phyloP scores from a whole-genome alignment of 805 yeast species.

The Candida rishiriensis region DNA sequence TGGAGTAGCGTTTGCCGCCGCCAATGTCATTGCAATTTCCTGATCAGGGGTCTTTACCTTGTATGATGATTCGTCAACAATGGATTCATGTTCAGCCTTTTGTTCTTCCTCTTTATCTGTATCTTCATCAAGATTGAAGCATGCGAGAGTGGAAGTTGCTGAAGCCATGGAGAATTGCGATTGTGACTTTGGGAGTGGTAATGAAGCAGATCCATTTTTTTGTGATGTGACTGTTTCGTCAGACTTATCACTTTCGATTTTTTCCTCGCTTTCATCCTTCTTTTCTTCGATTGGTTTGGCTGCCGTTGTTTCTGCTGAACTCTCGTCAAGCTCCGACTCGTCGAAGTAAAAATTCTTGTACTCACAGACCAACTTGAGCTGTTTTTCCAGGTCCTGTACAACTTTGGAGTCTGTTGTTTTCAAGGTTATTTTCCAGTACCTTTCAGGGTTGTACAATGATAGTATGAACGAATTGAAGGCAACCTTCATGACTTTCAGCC shows the following conservation, averaged over 20 bases:
- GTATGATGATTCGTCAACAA: background rate
- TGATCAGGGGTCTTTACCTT: too few species aligned
- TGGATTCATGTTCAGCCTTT: background rate
- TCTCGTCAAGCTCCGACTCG: slow-evolving; percentile 5
- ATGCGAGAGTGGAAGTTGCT: slow-evolving; percentile 32
- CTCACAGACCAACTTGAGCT: slow-evolving; percentile 16
- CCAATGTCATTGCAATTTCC: too few species aligned
- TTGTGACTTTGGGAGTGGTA: slow-evolving; percentile 3
- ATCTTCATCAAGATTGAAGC: slow-evolving; percentile 26
- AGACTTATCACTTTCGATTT: slow-evolving; percentile 2
- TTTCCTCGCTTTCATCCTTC: background rate
- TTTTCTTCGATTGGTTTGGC: background rate
- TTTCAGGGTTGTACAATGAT: slow-evolving; percentile 67
- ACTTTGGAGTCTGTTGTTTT: slow-evolving; percentile 29
- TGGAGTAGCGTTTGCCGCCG: background rate
- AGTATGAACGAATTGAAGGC: slow-evolving; percentile 47
- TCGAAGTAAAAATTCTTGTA: slow-evolving; percentile 18
- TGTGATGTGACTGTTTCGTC: slow-evolving; percentile 6
- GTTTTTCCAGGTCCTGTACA: slow-evolving; percentile 5
- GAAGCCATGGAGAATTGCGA: slow-evolving; percentile 23
- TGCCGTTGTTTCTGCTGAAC: background rate
- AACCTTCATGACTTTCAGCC: slow-evolving; percentile 51
- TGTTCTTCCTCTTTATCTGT: slow-evolving; percentile 4
- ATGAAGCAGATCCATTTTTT: background rate
- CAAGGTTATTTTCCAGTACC: slow-evolving; percentile 62